A percentile compares a stretch with the other conserved stretches of the same genome.
Evolutionary conservation across 345 rosid genomes (phyloP).

Genomic region (Arabis alpina): DNA sequence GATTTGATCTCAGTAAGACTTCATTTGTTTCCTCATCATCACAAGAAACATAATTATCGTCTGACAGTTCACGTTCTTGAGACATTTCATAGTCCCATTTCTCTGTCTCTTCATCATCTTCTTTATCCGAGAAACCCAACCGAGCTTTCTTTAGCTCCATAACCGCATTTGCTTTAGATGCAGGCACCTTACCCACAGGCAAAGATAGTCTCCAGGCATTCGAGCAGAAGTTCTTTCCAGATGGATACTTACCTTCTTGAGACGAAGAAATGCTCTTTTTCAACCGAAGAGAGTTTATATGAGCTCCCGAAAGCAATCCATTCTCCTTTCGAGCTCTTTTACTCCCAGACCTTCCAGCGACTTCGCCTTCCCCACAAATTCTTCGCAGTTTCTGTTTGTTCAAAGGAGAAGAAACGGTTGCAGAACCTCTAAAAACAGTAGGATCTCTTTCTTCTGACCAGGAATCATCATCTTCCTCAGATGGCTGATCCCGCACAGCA

Average conservation of each 20-base stretch:
- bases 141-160: slow-evolving; percentile 47
- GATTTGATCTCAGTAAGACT: slow-evolving; percentile 36
- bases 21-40: slow-evolving; percentile 46
- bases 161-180: no score
- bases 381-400: slow-evolving; percentile 43
- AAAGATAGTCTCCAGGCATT: slow-evolving; percentile 36
- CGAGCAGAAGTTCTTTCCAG: neutral
- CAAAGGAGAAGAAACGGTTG: slow-evolving; percentile 42
- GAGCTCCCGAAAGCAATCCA: slow-evolving; percentile 6
- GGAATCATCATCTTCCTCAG: slow-evolving; percentile 55
- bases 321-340: slow-evolving; percentile 33
- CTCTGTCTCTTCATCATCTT: slow-evolving; percentile 47
- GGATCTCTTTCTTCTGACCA: slow-evolving; percentile 46
- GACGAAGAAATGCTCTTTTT: slow-evolving; percentile 32
- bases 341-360: slow-evolving; percentile 27
- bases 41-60: slow-evolving; percentile 38
- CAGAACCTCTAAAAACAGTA: slow-evolving; percentile 45
- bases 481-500: slow-evolving; percentile 51
- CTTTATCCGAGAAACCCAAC: slow-evolving; percentile 43
- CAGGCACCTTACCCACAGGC: slow-evolving; percentile 4
- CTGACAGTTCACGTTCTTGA: slow-evolving; percentile 48
- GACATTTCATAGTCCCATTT: slow-evolving; percentile 51
- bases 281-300: slow-evolving; percentile 19
- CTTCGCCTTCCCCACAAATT: slow-evolving; percentile 1
- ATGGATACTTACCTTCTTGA: slow-evolving; percentile 35